Base-by-base conservation (phyloP, 2,329 filamentous ascomycete species). In the Ophiostoma montium region DNA sequence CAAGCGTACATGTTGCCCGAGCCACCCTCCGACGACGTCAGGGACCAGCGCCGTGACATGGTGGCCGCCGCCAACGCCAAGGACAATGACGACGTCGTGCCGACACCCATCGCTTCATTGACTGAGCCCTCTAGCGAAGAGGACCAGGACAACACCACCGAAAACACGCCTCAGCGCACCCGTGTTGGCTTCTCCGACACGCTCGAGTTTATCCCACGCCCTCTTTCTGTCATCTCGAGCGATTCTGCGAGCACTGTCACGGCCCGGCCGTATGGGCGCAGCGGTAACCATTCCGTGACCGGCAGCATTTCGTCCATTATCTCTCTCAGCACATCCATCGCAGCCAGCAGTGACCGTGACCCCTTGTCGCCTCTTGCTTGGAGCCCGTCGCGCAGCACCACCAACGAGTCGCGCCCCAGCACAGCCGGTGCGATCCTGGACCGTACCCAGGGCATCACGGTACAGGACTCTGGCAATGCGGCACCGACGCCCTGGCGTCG, bases 151-250 rank as follows among this genome's bases (percentile, higher is more conserved):
- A 35, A 48, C 0, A 12, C 27, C 1, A 42, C 41, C 16, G 11
- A 30, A 1, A 59, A 53, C 32, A 51, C 56, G 8, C 41, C 47
- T 0, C 55, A 73, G 4, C 75, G 80, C 52, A 75, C 80, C 38
- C 73, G 84, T 12, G 87, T 94, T 42, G 85, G 84, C 1, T 94
- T 94, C 60, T 87, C 85, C 1, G 87, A 94, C 54, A 84, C 78
- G 11, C 71, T 94, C 27, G 86, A 94, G 62, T 88, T 84, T 54
- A 89, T 89, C 57, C 84, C 84, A 5, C 77, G 86, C 11, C 88
- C 89, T 0, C 66, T 94, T 16, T 95, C 89, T 2, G 70, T 89
- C 18, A 80, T 94, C 13, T 94, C 87, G 1, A 89, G 81, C 18
- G 87, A 92, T 61, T 87, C 86, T 0, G 82, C 86, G 42, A 88